Evolutionary conservation across 306 rosid genomes (phyloP).

Genomic region (Herpetospermum pedunculosum): DNA sequence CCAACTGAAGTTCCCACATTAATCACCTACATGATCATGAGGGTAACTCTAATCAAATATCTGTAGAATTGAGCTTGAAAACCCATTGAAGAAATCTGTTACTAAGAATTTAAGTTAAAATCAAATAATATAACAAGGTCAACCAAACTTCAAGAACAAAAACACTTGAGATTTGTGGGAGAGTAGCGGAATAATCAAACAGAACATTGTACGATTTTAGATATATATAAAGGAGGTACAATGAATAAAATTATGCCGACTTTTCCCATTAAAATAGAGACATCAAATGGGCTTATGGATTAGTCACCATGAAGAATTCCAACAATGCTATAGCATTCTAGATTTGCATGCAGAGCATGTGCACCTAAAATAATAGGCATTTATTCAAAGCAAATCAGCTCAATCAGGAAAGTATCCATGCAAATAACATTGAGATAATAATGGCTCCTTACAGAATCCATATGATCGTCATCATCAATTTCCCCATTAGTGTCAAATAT

Average conservation of each 20-base stretch:
- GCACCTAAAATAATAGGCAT: background rate
- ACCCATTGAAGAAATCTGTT: background rate
- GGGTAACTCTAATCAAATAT: constrained; percentile 1
- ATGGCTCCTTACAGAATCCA: constrained; percentile 58
- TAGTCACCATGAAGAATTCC: background rate
- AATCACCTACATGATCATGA: constrained; percentile 49
- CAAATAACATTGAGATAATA: background rate
- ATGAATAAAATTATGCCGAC: background rate
- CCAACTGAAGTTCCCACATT: constrained; percentile 82
- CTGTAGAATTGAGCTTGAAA: background rate
- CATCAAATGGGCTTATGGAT: background rate
- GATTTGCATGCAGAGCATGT: background rate
- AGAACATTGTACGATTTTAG: background rate
- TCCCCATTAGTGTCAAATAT: constrained; percentile 70
- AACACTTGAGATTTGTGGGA: background rate
- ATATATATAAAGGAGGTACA: background rate
- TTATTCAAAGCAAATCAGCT: background rate
- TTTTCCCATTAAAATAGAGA: background rate
- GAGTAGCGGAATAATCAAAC: background rate
- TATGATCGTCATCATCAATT: constrained; percentile 72
- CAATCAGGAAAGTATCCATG: background rate
- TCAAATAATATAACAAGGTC: background rate
- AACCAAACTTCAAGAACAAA: background rate
- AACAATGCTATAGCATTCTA: background rate
- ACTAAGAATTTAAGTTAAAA: background rate